Evolutionary conservation across 208 protist genomes (phyloP).

Genomic region (Trypanosoma conorhini): DNA sequence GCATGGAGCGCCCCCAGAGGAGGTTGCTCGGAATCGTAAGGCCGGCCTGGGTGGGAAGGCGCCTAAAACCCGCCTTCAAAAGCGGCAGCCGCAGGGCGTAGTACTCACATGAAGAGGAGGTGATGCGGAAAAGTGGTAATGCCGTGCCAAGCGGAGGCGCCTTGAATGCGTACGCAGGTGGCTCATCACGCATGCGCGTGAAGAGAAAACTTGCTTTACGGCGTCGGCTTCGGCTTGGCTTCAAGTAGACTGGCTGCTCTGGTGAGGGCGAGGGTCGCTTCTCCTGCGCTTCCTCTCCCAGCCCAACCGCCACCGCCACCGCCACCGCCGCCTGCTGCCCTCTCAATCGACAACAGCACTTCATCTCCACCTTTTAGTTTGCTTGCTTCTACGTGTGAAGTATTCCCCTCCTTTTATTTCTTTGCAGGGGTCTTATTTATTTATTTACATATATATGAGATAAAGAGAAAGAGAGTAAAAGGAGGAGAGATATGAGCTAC

Average conservation of each 20-base stretch:
- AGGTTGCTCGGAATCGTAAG: conserved; percentile 56
- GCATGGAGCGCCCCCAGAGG: conserved; percentile 75
- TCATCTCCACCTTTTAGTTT: not conserved
- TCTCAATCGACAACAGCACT: conserved; percentile 1
- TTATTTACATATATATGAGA: not conserved
- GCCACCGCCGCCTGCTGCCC: not conserved
- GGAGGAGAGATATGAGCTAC: conserved; percentile 13
- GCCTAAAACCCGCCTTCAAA: conserved; percentile 82
- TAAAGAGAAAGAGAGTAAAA: conserved; percentile 11
- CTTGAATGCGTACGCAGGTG: conserved; percentile 26
- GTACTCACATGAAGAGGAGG: conserved; percentile 92
- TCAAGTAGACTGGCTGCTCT: conserved; percentile 64
- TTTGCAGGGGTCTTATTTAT: not conserved
- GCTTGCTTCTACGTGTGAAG: not conserved
- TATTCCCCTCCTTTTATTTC: conserved; percentile 1
- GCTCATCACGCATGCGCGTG: conserved; percentile 63
- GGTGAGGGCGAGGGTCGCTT: not conserved
- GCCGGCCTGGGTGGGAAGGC: conserved; percentile 32
- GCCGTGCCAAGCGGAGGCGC: conserved; percentile 55
- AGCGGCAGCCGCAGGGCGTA: conserved; percentile 94
- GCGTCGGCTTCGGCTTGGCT: conserved; percentile 56
- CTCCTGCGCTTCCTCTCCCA: not conserved
- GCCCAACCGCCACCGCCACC: not conserved
- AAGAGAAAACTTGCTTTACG: conserved; percentile 82
- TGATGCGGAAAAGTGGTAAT: conserved; percentile 74